phyloP scores from a whole-genome alignment of 2,329 filamentous ascomycete genomes.

The Gaeumannomyces tritici region DNA sequence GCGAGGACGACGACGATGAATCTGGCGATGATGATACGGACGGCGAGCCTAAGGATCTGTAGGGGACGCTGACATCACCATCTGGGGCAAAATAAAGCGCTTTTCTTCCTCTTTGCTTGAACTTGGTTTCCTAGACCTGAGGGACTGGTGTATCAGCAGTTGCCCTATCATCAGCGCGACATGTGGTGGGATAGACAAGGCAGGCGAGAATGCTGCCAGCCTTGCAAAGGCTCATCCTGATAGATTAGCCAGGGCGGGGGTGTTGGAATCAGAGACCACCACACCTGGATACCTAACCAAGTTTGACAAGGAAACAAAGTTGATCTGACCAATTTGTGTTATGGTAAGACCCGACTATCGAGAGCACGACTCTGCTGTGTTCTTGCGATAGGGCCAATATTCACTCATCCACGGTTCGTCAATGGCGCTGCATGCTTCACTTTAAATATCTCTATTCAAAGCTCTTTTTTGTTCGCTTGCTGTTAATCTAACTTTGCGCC shows the following conservation, averaged over 20 bases:
- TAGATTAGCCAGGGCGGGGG: too few relatives aligned
- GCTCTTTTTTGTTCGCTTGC: background rate
- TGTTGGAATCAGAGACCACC: too few relatives aligned
- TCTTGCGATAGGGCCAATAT: background rate
- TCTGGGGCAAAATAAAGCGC: background rate
- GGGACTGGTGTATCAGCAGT: too few relatives aligned
- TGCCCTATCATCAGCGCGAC: too few relatives aligned
- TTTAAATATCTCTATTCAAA: background rate
- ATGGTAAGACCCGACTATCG: too few relatives aligned
- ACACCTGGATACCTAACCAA: too few relatives aligned
- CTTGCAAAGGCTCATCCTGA: too few relatives aligned
- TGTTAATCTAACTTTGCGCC: background rate
- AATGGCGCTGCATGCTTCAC: background rate
- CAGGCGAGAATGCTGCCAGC: too few relatives aligned
- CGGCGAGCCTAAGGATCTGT: background rate
- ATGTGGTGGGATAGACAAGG: too few relatives aligned
- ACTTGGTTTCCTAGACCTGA: too few relatives aligned
- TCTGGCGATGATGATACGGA: constrained; percentile 16
- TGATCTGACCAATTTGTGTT: too few relatives aligned
- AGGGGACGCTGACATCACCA: background rate
- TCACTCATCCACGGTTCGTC: background rate
- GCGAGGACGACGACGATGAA: constrained; percentile 30
- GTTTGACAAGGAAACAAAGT: too few relatives aligned
- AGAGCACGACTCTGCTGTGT: background rate
- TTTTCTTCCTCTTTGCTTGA: background rate